Base-by-base conservation (phyloP, 495 filamentous ascomycete genomes). In the Penicillium angulare region DNA sequence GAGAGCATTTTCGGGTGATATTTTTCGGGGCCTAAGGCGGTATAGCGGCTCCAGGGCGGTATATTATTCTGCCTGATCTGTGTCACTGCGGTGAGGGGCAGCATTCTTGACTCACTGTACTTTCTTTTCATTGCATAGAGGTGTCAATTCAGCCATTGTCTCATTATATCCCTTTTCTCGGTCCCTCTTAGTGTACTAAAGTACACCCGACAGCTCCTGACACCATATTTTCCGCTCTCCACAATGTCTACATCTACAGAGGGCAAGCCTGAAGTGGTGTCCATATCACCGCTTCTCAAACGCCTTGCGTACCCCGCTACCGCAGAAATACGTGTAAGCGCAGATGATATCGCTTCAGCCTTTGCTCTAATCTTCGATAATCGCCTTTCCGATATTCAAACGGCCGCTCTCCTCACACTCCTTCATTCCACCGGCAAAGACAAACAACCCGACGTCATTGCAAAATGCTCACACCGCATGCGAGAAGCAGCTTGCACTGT, bases 291-390 rank as follows among this genome's bases (percentile, higher is more conserved):
- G 13, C 80, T 97, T 13, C 83, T 97, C 44, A 83, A 88, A 51
- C 79, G 84, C 32, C 79, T 97, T 20, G 83, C 78, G 13, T 86
- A 88, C 81, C 85, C 88, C 43, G 73, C 80, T 26, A 75, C 80
- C 0, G 62, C 66, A 8, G 62, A 70, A 16, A 61, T 67, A 21
- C 69, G 75, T 18, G 85, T 91, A 10, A 80, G 82, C 16, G 85
- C 92, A 16, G 77, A 84, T 29, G 87, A 95, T 52, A 92, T 99
- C 59, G 90, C 92, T 48, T 71, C 85, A 7, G 92, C 93, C 13
- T 85, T 99, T 56, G 84, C 89, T 3, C 76, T 87, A 56, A 92
- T 96, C 63, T 97, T 97, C 63, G 89, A 88, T 21, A 83, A 96
- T 69, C 78, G 81, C 34, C 74, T 97, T 2, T 91, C 87, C 1